Evolutionary conservation across 2,329 filamentous ascomycete genomes (phyloP).

Genomic region (Fusarium armeniacum): DNA sequence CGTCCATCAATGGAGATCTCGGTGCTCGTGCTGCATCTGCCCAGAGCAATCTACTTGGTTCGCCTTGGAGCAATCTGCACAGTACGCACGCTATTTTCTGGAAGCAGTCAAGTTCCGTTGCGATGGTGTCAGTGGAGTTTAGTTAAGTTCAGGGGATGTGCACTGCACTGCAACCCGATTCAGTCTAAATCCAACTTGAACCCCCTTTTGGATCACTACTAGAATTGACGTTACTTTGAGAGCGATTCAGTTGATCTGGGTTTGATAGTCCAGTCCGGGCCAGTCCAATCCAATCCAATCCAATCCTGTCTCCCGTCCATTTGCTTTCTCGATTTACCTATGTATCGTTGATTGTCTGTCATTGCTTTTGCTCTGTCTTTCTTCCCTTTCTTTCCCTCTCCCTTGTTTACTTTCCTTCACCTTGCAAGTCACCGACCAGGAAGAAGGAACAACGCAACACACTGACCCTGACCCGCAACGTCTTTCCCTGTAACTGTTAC

Average conservation of each 20-base stretch:
- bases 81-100: conserved; percentile 37
- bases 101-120: conserved; percentile 31
- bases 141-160: conserved; percentile 18
- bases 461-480: conserved; percentile 15
- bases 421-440: conserved; percentile 8
- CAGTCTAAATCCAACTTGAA: conserved; percentile 42
- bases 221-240: conserved; percentile 20
- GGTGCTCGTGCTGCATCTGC: conserved; percentile 23
- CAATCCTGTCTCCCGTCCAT: background rate
- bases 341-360: conserved; percentile 31
- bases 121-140: conserved; percentile 35
- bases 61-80: conserved; percentile 29
- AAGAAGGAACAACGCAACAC: conserved; percentile 7
- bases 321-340: conserved; percentile 32
- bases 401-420: conserved; percentile 16
- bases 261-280: conserved; percentile 8
- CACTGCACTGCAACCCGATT: conserved; percentile 40
- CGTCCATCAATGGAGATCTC: conserved; percentile 36
- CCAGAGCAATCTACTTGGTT: conserved; percentile 17
- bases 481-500: conserved; percentile 22
- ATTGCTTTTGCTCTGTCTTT: conserved; percentile 23
- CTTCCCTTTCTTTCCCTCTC: conserved; percentile 8
- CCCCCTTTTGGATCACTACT: conserved; percentile 46
- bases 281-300: background rate
- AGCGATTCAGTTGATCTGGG: conserved; percentile 7